Base-by-base conservation (phyloP, 2,329 filamentous ascomycete species). In the Arthrobotrys musiformis region DNA sequence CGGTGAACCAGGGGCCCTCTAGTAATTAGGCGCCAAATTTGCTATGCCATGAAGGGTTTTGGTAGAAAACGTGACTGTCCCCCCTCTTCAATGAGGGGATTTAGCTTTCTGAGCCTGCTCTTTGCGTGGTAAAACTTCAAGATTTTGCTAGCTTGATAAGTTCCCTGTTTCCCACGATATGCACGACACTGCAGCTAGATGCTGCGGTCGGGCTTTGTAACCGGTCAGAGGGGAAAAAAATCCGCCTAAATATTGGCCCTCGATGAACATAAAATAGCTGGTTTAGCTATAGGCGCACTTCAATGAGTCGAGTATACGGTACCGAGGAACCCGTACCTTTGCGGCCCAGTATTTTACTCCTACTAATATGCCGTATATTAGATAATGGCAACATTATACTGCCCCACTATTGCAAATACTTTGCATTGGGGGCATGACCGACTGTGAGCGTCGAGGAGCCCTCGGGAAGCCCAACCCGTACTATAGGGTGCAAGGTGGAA, bases 31-130 rank as follows among this genome's bases (percentile, higher is more conserved):
- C 73, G 73, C 15, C 40, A 66, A 70, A 26, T 17, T 8, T 61
- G n/a, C 66, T 52, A 77, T 66, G 63, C 70, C 15, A 22, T 40
- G 67, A 70, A 44, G 56, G 56, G 67, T 62, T 50, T 48, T 4
- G 24, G 9, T 22, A 62, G n/a, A 19, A 46, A 72, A 72, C 58
- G 70, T 67, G 61, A 61, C 40, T 76, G 54, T 13, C 50, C 28
- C 19, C 17, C 19, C 37, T 7, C 28, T 17, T 50, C 50, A 13
- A 30, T 5, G 69, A 62, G 54, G 62, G 54, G 52, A 40, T 67
- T 67, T 50, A 17, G 33, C 9, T 4, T 22, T 30, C 2, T 40
- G 4, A 19, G 46, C 33, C 46, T 15, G 17, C 30, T 24, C 22
- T 35, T 60, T 26, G 48, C 40, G 46, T 37, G 37, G 26, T 30